Evolutionary conservation across 495 filamentous ascomycete species (phyloP), one percentile per base, ranked within the genome.

Genomic region (Podospora pseudoanserina): DNA sequence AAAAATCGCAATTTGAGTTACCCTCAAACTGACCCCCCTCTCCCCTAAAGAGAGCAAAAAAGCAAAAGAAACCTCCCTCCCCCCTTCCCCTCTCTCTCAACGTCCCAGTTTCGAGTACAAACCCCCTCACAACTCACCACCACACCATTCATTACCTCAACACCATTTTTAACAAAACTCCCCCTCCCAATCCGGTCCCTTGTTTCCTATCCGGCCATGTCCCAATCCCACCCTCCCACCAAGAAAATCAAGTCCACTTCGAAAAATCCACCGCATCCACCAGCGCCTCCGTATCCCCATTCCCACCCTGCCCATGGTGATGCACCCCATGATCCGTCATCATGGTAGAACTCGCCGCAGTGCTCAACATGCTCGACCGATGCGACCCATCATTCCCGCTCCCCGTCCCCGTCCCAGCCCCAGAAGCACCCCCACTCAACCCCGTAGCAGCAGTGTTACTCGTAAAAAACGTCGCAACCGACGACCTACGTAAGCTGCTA

Each of bases 261-360:
- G 87, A 88, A 70, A 89, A 89, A 74, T 89, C 87, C 56, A 88
- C 76, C 67, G 80, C 82, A 9, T 86, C 83, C 27, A 86, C 78
- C 54, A 88, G 63, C 30, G 80, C 76, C 65, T 88, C 83, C n/a
- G 79, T 76, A 63, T 79, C 79, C 39, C 39, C 39, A 74, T 78
- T 30, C 30, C 62, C 13, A 19, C 27, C 30, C 5, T 53, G 4
- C 18, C 19, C 20, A 63, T 20, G n/a, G 26, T 49, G 39, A 49
- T 49, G 60, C 9, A 26, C 13, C 18, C 28, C n/a, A 5, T 5
- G 4, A 27, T 27, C 18, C 60, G 60, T n/a, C 39, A 49, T 16
- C 7, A 49, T 16, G 0, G 13, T 49, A 5, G 39, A 49, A 49
- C 39, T 49, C n/a, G 79, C 78, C 15, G 80, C 69, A 16, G 79